Conservation (phyloP, 305 asterid species). For the Solanum hybrid region DNA sequence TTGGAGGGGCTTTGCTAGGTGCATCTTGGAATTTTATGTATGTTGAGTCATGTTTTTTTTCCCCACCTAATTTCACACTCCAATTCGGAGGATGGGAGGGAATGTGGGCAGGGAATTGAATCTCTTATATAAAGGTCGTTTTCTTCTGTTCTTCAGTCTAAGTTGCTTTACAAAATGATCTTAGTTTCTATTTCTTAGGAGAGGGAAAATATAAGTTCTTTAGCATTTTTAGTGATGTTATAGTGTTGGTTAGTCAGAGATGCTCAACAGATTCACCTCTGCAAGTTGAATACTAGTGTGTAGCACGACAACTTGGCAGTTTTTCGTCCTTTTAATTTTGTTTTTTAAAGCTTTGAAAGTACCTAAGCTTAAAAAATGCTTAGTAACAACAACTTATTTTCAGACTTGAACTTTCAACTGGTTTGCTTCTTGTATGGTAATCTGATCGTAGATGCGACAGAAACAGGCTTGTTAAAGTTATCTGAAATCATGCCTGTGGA, state of each 20-base stretch:
- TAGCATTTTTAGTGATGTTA: background rate
- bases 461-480: background rate
- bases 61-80: background rate
- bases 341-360: background rate
- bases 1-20: background rate
- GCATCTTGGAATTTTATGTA: background rate
- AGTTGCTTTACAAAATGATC: background rate
- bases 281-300: background rate
- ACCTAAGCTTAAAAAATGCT: background rate
- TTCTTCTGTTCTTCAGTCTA: background rate
- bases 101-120: background rate
- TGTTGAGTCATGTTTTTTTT: background rate
- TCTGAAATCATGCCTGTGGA: background rate
- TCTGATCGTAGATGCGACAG: background rate
- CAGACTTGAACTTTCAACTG: background rate
- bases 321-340: background rate
- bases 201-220: background rate
- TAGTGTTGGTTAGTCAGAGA: conserved; percentile 2
- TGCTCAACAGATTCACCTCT: background rate
- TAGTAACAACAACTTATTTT: background rate
- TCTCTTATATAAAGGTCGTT: background rate
- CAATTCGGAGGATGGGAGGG: background rate
- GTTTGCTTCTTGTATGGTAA: background rate
- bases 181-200: background rate
- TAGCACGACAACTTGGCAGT: background rate